Evolutionary conservation across 2,329 filamentous ascomycete genomes (phyloP), one percentile per base, ranked within the genome.

Genomic region (Monilinia fructigena): DNA sequence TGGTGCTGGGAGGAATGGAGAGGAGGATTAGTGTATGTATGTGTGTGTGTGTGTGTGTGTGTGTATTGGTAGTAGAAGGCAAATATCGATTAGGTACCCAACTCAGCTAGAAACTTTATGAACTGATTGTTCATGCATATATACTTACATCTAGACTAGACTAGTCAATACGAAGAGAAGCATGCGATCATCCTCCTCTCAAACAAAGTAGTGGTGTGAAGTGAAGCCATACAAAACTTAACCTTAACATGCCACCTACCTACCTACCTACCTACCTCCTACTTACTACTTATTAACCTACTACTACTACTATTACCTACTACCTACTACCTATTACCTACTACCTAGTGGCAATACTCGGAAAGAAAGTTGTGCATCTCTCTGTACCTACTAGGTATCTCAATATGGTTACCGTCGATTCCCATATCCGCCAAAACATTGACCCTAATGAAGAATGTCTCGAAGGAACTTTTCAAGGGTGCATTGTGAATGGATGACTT

Each of bases 121-220:
- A 35, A 23, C 28, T 7, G 10, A 28, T 48, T 4, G 28, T 11
- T 35, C 45, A 48, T 50, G 45, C 56, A 60, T 26, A 26, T 18
- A 35, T 35, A 23, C 20, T 5, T 35, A 11, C 12, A 48, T 60
- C 28, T 1, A 50, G 42, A 35, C 20, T 60, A 60, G 56, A 35
- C 20, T 60, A 60, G 56, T 60, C 56, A 48, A 60, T 60, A 60
- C 42, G 56, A 60, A 26, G 42, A 11, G 42, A 4, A 35, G n/a
- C n/a, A 56, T 42, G 0, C 12, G 18, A 4, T 47, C 11, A 26
- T 18, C 54, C 10, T 28, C 40, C 23, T 28, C 55, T 31, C 55
- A 12, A n/a, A 3, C 11, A 14, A 8, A 10, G 2, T 28, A 31
- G 31, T n/a, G 55, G 26, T 35, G 20, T 35, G 11, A 31, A 16